phyloP scores from a whole-genome alignment of 208 protist species.

The Trypanosoma caninum region DNA sequence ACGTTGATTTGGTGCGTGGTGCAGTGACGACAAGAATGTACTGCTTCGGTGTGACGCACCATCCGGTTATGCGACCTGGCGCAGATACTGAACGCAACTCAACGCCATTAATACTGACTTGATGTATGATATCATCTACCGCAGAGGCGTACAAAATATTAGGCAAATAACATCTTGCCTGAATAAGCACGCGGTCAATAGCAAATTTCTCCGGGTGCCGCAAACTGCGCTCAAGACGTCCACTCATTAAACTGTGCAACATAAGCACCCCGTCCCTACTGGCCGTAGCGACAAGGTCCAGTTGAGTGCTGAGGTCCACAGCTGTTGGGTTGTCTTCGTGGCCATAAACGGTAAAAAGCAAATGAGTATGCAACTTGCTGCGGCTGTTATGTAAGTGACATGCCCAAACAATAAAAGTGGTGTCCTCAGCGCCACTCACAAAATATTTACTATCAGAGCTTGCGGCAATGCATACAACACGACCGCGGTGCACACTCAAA shows the following conservation, averaged over 20 bases:
- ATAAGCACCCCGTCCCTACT: conserved; percentile 80
- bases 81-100: conserved; percentile 51
- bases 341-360: conserved; percentile 78
- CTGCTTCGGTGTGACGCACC: conserved; percentile 62
- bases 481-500: conserved; percentile 71
- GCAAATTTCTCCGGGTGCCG: conserved; percentile 55
- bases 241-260: conserved; percentile 68
- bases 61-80: conserved; percentile 65
- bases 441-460: conserved; percentile 75
- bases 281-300: conserved; percentile 83
- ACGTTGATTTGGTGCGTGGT: conserved; percentile 12
- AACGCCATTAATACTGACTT: conserved; percentile 78
- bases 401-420: conserved; percentile 88
- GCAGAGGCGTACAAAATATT: conserved; percentile 75
- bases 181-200: conserved; percentile 80
- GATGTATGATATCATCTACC: conserved; percentile 71
- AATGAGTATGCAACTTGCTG: conserved; percentile 40
- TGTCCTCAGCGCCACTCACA: conserved; percentile 86
- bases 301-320: conserved; percentile 54
- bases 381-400: conserved; percentile 40
- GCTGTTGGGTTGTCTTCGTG: conserved; percentile 84
- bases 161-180: conserved; percentile 74
- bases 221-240: conserved; percentile 62
- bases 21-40: conserved; percentile 60
- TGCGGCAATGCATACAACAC: conserved; percentile 59